Evolutionary conservation across 176 grass and related monocot species (phyloP).

Genomic region (Musa itinerans): DNA sequence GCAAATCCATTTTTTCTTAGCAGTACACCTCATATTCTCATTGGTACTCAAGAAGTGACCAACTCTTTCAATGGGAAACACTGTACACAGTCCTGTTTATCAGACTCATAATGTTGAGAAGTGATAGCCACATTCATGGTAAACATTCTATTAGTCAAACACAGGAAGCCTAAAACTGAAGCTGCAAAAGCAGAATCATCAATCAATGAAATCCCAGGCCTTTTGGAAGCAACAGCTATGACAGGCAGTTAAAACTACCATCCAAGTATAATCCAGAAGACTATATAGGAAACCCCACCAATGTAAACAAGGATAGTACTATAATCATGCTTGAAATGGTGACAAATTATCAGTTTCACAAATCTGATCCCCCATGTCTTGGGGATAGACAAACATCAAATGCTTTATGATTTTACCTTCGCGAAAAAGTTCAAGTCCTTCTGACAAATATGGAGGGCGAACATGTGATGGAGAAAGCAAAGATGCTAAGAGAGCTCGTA

Average conservation of each 20-base stretch:
- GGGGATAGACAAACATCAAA: background rate
- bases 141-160: background rate
- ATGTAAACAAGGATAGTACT: too few species aligned
- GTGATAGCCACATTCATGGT: too few species aligned
- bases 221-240: background rate
- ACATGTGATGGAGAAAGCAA: slow-evolving; percentile 58
- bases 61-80: too few species aligned
- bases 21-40: too few species aligned
- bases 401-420: slow-evolving; percentile 35
- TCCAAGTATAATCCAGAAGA: background rate
- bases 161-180: background rate
- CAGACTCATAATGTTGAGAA: background rate
- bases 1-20: too few species aligned
- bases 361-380: background rate
- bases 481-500: slow-evolving; percentile 63
- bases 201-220: background rate
- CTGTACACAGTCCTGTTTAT: background rate
- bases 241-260: background rate
- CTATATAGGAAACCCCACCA: background rate
- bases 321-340: background rate
- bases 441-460: slow-evolving; percentile 50
- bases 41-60: too few species aligned
- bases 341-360: background rate
- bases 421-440: slow-evolving; percentile 66
- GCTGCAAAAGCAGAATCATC: background rate